Evolutionary conservation across 2,329 filamentous ascomycete genomes (phyloP), one percentile per base, ranked within the genome.

Genomic region (Hysterium pulicare): DNA sequence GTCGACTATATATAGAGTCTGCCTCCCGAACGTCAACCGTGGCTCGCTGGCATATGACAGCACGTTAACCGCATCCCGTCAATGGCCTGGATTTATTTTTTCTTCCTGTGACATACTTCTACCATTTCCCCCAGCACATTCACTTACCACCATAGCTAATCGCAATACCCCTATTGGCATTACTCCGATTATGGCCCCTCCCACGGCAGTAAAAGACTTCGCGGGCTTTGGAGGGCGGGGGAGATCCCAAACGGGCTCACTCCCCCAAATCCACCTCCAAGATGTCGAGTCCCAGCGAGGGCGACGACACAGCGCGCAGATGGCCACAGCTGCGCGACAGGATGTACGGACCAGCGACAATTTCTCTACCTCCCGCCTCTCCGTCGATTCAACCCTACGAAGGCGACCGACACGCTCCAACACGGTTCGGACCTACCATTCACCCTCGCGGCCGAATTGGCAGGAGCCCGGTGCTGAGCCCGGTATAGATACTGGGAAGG

Each of bases 381-480:
- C 67, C 5, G 46, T 63, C 33, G 61, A 67, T 46, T 63, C 61
- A 23, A 61, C 58, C 8, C 48, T 67, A 17, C 60, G 60, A 40
- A 56, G 66, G 8, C 60, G 67, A 13, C 60, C 66, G 3, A 66
- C 64, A 1, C 67, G 72, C 30, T 66, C 68, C 15, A 71, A 74
- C 41, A 75, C 72, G 0, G 64, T 75, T 9, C 66, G 64, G 44
- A 67, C 70, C 17, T 74, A 72, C 47, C 62, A 57, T n/a, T 65
- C 61, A 16, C 61, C 66, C 2, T 61, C 56, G 4, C 57, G 58
- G 6, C 61, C 59, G 6, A 60, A 62, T 23, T 74, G 64, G 58
- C 67, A 72, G 36, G 62, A 66, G 42, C 69, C 72, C 4, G 73
- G 73, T 13, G 72, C 72, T 0, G 73, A 76, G 48, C 73, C 73